Base-by-base conservation (phyloP, 176 grass and related monocot genomes). In the Cenchrus purpureus region DNA sequence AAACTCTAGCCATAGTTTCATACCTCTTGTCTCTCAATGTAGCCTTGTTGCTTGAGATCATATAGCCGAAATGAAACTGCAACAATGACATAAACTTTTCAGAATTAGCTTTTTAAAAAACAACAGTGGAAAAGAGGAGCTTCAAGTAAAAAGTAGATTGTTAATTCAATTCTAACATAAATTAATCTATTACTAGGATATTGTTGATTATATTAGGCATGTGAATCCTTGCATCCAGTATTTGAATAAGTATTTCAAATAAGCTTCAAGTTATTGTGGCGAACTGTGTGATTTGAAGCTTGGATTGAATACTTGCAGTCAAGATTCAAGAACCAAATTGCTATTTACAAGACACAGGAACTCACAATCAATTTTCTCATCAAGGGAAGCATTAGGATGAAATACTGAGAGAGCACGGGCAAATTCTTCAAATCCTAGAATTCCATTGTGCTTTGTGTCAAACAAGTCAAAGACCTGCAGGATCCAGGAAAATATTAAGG, bases 1-100 rank as follows among this genome's bases (percentile, higher is more conserved):
- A 69, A 68, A 68, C 20, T 10, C n/a, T 79, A 50, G 29, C 42
- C 43, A 32, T 45, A 28, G n/a, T 73, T 73, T 77, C 28, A 61
- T 86, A 97, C 94, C 94, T 97, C 92, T 83, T 94, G 92, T 82
- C 92, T 92, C 87, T 97, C 92, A 90, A 97, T 97, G 80, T 88
- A 97, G 64, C 92, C 94, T 87, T 97, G 94, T 81, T 94, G 94
- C 86, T 94, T 97, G 76, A 97, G 94, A 97, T 97, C 94, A 87
- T 97, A 97, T 79, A 97, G 86, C 86, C 90, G 88, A 87, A 97
- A 97, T 79, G 94, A 97, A 90, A 92, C 94, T 94, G 91, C 84
- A 87, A 72, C 68, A 69, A 85, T 10, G 31, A 69, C 46, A 82
- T n/a, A 10, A 56, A 8, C 16, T 65, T 80, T 79, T 55, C 40